Evolutionary conservation across 306 rosid species (phyloP).

Genomic region (Cicer pinnatifidum): DNA sequence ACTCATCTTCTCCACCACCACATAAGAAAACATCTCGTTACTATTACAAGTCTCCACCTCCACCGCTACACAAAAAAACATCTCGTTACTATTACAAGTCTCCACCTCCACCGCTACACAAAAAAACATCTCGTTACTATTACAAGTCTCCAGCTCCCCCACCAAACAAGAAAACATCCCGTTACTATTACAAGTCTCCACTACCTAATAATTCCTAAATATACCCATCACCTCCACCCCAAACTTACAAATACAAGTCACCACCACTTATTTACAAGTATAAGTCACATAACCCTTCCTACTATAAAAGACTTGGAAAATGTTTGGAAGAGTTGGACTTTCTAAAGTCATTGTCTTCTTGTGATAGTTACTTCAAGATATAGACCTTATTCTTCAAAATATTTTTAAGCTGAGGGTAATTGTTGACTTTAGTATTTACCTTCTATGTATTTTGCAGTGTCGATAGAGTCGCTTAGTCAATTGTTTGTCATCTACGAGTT

Average conservation of each 20-base stretch:
- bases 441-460: too few relatives aligned
- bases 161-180: neutral
- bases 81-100: neutral
- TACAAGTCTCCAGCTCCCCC: constrained; percentile 44
- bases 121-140: neutral
- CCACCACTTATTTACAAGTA: constrained; percentile 60
- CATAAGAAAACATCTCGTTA: neutral
- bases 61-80: constrained; percentile 33
- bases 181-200: neutral
- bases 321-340: too few relatives aligned
- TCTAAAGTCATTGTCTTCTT: too few relatives aligned
- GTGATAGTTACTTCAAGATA: too few relatives aligned
- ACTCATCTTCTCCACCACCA: constrained; percentile 60
- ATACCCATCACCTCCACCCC: constrained; percentile 16
- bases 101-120: constrained; percentile 47
- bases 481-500: too few relatives aligned
- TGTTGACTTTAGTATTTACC: too few relatives aligned
- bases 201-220: constrained; percentile 13
- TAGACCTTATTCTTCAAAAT: too few relatives aligned
- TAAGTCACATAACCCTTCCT: constrained; percentile 68
- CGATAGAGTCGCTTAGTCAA: too few relatives aligned
- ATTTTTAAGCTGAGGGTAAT: too few relatives aligned
- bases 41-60: constrained; percentile 38
- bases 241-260: constrained; percentile 39
- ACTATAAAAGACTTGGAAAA: constrained; percentile 42